Evolutionary conservation across 2,329 filamentous ascomycete genomes (phyloP).

Genomic region (Lachnellula willkommii): DNA sequence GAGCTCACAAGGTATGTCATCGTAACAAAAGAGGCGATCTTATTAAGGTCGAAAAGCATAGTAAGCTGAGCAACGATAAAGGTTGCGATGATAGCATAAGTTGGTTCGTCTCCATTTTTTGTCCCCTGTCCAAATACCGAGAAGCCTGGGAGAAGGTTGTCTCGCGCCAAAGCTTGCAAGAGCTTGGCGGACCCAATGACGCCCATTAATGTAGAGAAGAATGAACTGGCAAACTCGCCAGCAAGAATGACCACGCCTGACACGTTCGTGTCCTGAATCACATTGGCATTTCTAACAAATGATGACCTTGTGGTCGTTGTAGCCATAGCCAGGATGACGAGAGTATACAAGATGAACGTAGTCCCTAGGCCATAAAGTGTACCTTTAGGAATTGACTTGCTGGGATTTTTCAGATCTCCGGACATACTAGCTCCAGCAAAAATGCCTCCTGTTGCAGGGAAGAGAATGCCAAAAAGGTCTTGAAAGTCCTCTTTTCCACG

Average conservation of each 20-base stretch:
- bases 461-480: slow-evolving; percentile 79
- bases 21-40: slow-evolving; percentile 82
- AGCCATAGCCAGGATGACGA: slow-evolving; percentile 75
- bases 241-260: slow-evolving; percentile 68
- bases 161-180: slow-evolving; percentile 74
- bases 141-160: slow-evolving; percentile 72
- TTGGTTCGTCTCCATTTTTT: slow-evolving; percentile 65
- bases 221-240: slow-evolving; percentile 75
- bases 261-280: slow-evolving; percentile 77
- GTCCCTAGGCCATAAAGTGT: slow-evolving; percentile 71
- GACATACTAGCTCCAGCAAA: slow-evolving; percentile 83
- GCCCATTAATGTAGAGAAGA: slow-evolving; percentile 85
- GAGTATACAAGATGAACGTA: slow-evolving; percentile 69
- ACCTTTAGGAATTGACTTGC: slow-evolving; percentile 78
- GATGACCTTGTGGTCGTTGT: slow-evolving; percentile 69
- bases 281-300: slow-evolving; percentile 62
- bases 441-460: slow-evolving; percentile 59
- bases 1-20: slow-evolving; percentile 71
- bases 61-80: slow-evolving; percentile 72
- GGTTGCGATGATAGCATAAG: slow-evolving; percentile 70
- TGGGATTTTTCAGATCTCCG: slow-evolving; percentile 75
- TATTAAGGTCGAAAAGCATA: slow-evolving; percentile 77
- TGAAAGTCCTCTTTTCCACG: slow-evolving; percentile 66
- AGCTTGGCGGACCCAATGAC: slow-evolving; percentile 81
- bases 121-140: slow-evolving; percentile 70